Percentiles rank a stretch among this genome's conserved stretches.
phyloP scores from a whole-genome alignment of 108 stramenopile species.

The Stephanodiscus minutulus region DNA sequence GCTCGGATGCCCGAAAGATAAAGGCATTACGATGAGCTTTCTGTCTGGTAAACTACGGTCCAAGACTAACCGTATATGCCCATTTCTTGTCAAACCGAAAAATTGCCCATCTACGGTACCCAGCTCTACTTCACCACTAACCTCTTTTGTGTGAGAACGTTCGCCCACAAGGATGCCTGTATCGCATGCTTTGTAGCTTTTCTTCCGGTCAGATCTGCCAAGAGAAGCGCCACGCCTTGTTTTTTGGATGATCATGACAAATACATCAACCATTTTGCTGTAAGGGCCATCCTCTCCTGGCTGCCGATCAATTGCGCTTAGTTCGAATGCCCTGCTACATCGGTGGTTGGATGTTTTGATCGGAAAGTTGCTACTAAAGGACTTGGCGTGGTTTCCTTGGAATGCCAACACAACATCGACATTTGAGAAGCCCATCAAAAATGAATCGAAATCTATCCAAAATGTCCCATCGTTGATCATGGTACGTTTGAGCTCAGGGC shows the following conservation, averaged over 20 bases:
- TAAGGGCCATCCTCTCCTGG: slow-evolving; percentile 37
- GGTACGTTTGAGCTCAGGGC: slow-evolving; percentile 55
- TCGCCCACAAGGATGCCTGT: slow-evolving; percentile 65
- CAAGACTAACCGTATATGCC: slow-evolving; percentile 57
- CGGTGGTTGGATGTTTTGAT: slow-evolving; percentile 64
- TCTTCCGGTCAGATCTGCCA: slow-evolving; percentile 69
- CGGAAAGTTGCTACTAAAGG: slow-evolving; percentile 67
- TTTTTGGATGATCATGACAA: slow-evolving; percentile 74
- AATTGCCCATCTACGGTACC: slow-evolving; percentile 56
- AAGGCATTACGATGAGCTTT: slow-evolving; percentile 68
- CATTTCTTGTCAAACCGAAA: slow-evolving; percentile 63
- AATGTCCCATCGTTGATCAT: slow-evolving; percentile 72
- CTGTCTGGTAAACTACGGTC: slow-evolving; percentile 44
- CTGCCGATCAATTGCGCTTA: slow-evolving; percentile 48
- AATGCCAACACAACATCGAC: slow-evolving; percentile 77
- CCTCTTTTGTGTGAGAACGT: not conserved
- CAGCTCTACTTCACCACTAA: slow-evolving; percentile 22
- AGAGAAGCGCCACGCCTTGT: slow-evolving; percentile 63
- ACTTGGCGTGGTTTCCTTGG: slow-evolving; percentile 65
- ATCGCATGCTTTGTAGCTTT: slow-evolving; percentile 71
- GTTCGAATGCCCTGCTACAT: slow-evolving; percentile 66
- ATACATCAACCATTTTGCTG: slow-evolving; percentile 61
- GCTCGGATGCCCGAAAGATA: slow-evolving; percentile 71
- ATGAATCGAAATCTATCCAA: slow-evolving; percentile 78
- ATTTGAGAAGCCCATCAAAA: slow-evolving; percentile 69